Evolutionary conservation across 495 filamentous ascomycete species (phyloP), one percentile per base, ranked within the genome.

Genomic region (Articulospora tetracladia): DNA sequence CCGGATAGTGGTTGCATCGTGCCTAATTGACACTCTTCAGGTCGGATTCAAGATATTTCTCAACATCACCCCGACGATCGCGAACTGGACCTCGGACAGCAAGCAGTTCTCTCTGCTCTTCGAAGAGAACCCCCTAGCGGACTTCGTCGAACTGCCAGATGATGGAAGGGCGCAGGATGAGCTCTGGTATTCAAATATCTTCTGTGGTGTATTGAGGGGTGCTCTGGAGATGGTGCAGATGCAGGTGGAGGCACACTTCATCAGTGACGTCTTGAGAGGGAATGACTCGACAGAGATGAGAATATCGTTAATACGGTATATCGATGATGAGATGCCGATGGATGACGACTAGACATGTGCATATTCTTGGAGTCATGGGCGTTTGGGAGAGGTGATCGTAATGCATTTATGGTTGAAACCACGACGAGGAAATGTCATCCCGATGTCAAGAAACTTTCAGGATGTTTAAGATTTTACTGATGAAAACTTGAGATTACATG

Each of bases 31-130:
- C 39, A 13, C 28, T 17, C 22, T 19, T 34, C 65, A 97, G 93
- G 87, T 97, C 62, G 94, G 94, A 57, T 98, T 98, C 76, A 98
- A 98, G 79, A 95, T 98, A 59, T 98, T 98, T 73, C 84, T 98
- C 57, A 98, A 98, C 66, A 91, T 97, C 65, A 92, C 92, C n/a
- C 94, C 94, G 2, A 90, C 88, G 3, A 87, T 98, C 65, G 90
- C 92, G 51, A 97, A 96, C 71, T 98, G 94, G 94, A 88, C 91
- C 24, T 89, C 83, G 72, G 94, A 98, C 76, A 93, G 86, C 76
- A 97, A 96, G 69, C 90, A 94, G 67, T 98, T 97, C 77, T 96
- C 92, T 1, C 78, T 98, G 30, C 83, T 97, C 23, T 96, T 98
- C 62, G 94, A 98, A 60, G 94, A 98, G 70, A 98, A 98, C 68